Percentiles rank a stretch among this genome's conserved stretches.
These are phyloP conservation scores for Passiflora organensis DNA, from an alignment of 345 rosid species.

Conservation along the genomic window DNA sequence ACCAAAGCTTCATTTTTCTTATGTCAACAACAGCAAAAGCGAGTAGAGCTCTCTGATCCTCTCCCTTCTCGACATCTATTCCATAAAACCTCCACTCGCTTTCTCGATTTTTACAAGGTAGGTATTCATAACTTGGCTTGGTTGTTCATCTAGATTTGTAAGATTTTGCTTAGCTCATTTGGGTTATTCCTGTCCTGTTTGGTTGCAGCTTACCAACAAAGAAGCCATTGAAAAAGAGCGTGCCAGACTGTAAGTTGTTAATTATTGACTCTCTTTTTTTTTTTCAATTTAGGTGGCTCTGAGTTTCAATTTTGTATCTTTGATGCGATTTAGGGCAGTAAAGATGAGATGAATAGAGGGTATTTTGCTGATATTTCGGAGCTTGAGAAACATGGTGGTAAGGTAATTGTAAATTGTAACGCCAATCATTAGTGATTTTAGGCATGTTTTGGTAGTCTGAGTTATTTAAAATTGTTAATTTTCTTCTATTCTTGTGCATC, in stretches of 20 bases:
- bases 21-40: not conserved
- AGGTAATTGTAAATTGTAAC: slow-evolving; percentile 41
- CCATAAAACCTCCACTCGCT: slow-evolving; percentile 49
- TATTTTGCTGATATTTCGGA: slow-evolving; percentile 76
- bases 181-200: not conserved
- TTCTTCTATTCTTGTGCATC: not conserved
- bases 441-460: not conserved
- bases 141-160: not conserved
- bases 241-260: slow-evolving; percentile 64
- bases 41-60: not conserved
- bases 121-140: not conserved
- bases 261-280: not conserved
- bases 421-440: not conserved
- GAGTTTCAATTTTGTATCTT: slow-evolving; percentile 16
- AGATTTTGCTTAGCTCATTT: not conserved
- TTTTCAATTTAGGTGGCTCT: not conserved
- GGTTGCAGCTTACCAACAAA: slow-evolving; percentile 58
- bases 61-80: slow-evolving; percentile 36
- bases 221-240: slow-evolving; percentile 75
- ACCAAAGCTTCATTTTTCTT: not conserved
- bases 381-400: slow-evolving; percentile 78
- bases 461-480: too few relatives aligned
- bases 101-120: slow-evolving; percentile 70
- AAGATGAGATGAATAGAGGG: slow-evolving; percentile 93
- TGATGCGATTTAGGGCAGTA: slow-evolving; percentile 69